Evolutionary conservation across 2,329 filamentous ascomycete species (phyloP), one percentile per base, ranked within the genome.

Genomic region (Phialemoniopsis sp.): DNA sequence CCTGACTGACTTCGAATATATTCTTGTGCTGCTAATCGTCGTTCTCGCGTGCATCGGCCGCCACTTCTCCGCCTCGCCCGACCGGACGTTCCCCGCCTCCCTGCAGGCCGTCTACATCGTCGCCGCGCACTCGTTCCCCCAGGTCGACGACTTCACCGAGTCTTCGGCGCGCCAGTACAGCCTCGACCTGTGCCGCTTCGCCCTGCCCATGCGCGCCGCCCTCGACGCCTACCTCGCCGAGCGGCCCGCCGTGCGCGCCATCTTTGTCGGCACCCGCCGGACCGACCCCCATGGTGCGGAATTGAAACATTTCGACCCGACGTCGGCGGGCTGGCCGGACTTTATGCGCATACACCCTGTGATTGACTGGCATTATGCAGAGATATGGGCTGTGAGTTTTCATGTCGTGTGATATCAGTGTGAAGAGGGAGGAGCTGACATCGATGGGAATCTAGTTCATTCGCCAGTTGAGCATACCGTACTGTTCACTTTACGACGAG

Each of bases 301-400:
- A 13, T 62, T 98, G 53, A 85, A 77, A 30, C 80, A 87, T 62
- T 97, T 97, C 57, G 87, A 95, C 57, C 77, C 75, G 37, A 98
- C 93, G 5, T 93, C 97, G 62, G 70, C 76, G 29, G 89, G 85
- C 3, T 98, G 93, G 93, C 93, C 93, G 29, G 68, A 73, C 32
- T 95, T 97, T 55, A 90, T 97, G 82, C 80, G 93, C 42, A 75
- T 97, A 44, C 89, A 98, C 62, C 91, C 93, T 0, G 87, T 98
- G 9, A 90, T 98, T 56, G 93, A 98, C 63, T 98, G 93, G 93
- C 88, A 93, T 60, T 95, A 96, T 62, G 78, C 80, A 10, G 91
- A 97, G 60, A 91, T 97, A 39, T 97, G 93, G 93, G 80, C 82
- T 14, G 89, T 94, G 56, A 71, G 87, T 73, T 56, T 41, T n/a